These are phyloP conservation scores for Melocanna baccifera DNA, from an alignment of 176 grass and related monocot genomes.

Conservation along the genomic window DNA sequence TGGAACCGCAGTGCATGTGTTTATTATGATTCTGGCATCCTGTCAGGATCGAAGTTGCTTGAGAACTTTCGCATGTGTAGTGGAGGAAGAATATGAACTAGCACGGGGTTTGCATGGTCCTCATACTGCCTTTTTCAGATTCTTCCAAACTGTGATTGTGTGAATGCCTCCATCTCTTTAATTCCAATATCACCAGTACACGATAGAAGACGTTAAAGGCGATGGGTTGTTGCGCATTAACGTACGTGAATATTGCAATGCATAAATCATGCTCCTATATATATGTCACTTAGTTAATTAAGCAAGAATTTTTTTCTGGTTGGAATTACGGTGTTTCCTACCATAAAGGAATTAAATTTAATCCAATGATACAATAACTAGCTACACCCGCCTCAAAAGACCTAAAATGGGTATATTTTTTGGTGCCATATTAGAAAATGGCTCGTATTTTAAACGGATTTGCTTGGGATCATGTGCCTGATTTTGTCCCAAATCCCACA, in stretches of 20 bases:
- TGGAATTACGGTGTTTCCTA: neutral
- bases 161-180: neutral
- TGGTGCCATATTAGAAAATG: too few relatives aligned
- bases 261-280: neutral
- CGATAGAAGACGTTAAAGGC: neutral
- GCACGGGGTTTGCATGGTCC: constrained; percentile 15
- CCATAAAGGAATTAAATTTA: neutral
- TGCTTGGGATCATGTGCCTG: too few relatives aligned
- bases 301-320: neutral
- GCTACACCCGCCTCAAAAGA: neutral
- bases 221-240: neutral
- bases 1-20: constrained; percentile 24
- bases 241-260: neutral
- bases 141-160: constrained; percentile 25
- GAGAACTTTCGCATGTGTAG: constrained; percentile 27
- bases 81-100: constrained; percentile 28
- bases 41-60: constrained; percentile 23
- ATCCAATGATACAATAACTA: neutral
- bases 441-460: too few relatives aligned
- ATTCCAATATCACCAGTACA: neutral
- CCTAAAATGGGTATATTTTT: neutral
- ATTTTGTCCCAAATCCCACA: too few relatives aligned
- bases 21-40: constrained; percentile 11
- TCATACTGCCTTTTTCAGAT: neutral
- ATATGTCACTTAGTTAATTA: neutral